phyloP scores from a whole-genome alignment of 495 filamentous ascomycete genomes.

The Opeltia flavorubescens region DNA sequence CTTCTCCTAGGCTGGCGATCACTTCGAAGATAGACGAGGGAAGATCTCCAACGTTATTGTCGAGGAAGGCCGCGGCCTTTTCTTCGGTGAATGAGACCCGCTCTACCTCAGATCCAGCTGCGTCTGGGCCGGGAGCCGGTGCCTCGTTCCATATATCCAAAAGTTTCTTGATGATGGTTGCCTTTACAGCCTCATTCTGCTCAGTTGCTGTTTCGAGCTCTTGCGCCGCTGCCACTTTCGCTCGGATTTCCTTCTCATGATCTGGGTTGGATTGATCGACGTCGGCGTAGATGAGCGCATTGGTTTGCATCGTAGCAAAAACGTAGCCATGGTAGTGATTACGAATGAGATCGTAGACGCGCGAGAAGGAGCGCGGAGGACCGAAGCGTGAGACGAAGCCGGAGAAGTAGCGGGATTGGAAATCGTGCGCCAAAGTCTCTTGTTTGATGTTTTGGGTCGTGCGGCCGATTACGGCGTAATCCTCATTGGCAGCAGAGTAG shows the following conservation, averaged over 20 bases:
- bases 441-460: not conserved
- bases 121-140: not conserved
- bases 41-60: not conserved
- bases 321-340: not conserved
- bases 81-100: no score
- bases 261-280: not conserved
- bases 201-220: not conserved
- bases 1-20: not conserved
- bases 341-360: no score
- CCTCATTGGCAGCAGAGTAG: not conserved
- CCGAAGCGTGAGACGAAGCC: not conserved
- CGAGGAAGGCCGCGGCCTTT: no score
- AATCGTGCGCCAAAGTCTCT: no score
- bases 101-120: no score
- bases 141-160: not conserved
- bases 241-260: not conserved
- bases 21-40: not conserved
- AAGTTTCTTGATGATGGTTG: not conserved
- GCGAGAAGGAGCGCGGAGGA: no score
- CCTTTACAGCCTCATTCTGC: not conserved
- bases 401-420: not conserved
- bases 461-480: not conserved
- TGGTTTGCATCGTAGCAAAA: not conserved
- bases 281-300: not conserved
- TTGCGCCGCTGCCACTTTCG: not conserved